These are phyloP conservation scores for Metrosideros polymorpha DNA, from an alignment of 441 rosid species.

Conservation along the genomic window DNA sequence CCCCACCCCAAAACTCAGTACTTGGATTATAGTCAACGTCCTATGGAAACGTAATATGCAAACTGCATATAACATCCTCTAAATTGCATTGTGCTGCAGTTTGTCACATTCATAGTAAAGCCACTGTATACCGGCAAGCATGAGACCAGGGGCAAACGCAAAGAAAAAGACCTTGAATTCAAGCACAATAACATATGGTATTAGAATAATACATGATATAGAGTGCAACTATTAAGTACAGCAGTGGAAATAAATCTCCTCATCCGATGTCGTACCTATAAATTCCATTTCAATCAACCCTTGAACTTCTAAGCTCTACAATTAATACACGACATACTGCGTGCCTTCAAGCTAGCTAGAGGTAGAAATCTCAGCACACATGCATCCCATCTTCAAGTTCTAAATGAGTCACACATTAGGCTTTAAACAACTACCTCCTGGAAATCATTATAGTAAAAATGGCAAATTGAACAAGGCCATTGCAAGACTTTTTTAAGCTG, in stretches of 20 bases:
- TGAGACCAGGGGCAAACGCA: not conserved
- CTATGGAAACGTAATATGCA: not conserved
- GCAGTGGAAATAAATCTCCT: not conserved
- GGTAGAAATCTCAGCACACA: not conserved
- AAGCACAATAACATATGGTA: not conserved
- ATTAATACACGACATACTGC: not conserved
- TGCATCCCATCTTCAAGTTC: not conserved
- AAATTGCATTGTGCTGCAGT: not conserved
- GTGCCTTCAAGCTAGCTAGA: not conserved
- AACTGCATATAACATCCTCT: not conserved
- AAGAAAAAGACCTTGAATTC: not conserved
- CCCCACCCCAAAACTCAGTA: not conserved
- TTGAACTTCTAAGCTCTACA: not conserved
- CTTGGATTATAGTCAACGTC: not conserved
- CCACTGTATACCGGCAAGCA: not conserved
- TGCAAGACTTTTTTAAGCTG: not conserved
- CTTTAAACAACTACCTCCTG: not conserved
- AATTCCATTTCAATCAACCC: not conserved
- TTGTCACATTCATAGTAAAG: not conserved
- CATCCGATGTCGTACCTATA: not conserved
- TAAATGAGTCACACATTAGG: not conserved
- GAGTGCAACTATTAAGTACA: not conserved
- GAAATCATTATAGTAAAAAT: not conserved
- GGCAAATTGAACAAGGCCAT: not conserved
- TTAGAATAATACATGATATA: not conserved